Evolutionary conservation across 257 asterid species (phyloP).

Genomic region (Oldenlandia corymbosa): DNA sequence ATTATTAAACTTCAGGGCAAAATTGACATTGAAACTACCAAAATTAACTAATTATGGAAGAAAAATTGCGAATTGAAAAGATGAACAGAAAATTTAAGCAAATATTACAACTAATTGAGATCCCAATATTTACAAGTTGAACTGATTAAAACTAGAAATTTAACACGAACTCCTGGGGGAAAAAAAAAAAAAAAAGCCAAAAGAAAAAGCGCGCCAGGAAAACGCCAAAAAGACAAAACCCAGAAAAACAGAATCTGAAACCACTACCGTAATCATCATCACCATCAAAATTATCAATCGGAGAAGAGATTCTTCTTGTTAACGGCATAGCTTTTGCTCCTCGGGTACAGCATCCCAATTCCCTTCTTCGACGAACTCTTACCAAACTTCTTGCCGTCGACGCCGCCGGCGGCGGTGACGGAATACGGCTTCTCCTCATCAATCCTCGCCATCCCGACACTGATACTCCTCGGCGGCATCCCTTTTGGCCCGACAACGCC

Average conservation of each 20-base stretch:
- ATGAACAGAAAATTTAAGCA: not conserved
- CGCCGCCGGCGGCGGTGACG: conserved; percentile 5
- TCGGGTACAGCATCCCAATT: conserved; percentile 38
- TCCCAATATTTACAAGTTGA: not conserved
- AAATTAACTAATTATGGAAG: not conserved
- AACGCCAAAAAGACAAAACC: too few relatives aligned
- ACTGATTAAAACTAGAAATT: not conserved
- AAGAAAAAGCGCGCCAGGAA: too few relatives aligned
- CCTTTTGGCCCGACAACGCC: conserved; percentile 12
- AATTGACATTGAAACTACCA: not conserved
- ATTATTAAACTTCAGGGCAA: too few relatives aligned
- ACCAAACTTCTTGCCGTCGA: conserved; percentile 30
- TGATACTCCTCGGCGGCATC: conserved; percentile 56
- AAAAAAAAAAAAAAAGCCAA: too few relatives aligned
- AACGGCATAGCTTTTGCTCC: conserved; percentile 63
- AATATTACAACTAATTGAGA: not conserved
- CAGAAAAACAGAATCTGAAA: too few relatives aligned
- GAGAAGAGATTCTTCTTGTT: conserved; percentile 10
- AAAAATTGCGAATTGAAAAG: not conserved
- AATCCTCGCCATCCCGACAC: conserved; percentile 78
- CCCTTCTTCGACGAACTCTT: conserved; percentile 14
- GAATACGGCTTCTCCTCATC: conserved; percentile 66
- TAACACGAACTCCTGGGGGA: not conserved
- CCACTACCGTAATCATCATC: too few relatives aligned
- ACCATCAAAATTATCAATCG: too few relatives aligned